Evolutionary conservation across 306 rosid genomes (phyloP), one percentile per base, ranked within the genome.

Genomic region (Lablab purpureus): DNA sequence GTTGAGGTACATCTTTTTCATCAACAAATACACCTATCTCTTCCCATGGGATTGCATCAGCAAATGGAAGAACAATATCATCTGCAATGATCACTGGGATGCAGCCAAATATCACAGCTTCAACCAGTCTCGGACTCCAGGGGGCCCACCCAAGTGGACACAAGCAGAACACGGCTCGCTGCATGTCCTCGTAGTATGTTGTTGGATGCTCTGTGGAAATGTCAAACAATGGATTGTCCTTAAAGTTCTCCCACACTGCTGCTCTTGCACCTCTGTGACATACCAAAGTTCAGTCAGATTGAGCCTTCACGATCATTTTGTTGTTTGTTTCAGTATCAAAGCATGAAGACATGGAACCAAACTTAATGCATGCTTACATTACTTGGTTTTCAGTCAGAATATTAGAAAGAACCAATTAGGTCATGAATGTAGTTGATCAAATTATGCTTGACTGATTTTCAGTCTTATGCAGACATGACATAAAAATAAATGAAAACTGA

Each of bases 81-180:
- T 95, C 99, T 7, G 99, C 99, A 66, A 95, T 92, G 75, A 95
- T 95, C 13, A 95, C 97, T 6, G 99, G 99, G 64, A 95, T 95
- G 96, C 99, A 95, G 22, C 99, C 97, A 27, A 95, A 95, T 79
- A 95, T 83, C 81, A 95, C 99, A 5, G 99, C 99, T 82, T 95
- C 99, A 8, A 95, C 99, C 85, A 95, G 67, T 71, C 99, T 87
- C 1, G 99, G 99, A 74, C 99, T 95, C 99, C 99, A 95, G 4
- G 99, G 99, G 47, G 99, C 99, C 99, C 99, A 95, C 14, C 99
- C 99, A 40, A 95, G 99, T 11, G 99, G 99, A 75, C 99, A 95
- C 68, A 95, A 81, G 83, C 99, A 95, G 71, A 95, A 95, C 28
- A 95, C 92, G 0, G 97, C 99, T 40, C 99, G 88, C 79, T 92